A percentile compares a stretch with the other conserved stretches of the same genome.
Conservation (phyloP, 352 stramenopile species). For the Globisporangium parvum region DNA sequence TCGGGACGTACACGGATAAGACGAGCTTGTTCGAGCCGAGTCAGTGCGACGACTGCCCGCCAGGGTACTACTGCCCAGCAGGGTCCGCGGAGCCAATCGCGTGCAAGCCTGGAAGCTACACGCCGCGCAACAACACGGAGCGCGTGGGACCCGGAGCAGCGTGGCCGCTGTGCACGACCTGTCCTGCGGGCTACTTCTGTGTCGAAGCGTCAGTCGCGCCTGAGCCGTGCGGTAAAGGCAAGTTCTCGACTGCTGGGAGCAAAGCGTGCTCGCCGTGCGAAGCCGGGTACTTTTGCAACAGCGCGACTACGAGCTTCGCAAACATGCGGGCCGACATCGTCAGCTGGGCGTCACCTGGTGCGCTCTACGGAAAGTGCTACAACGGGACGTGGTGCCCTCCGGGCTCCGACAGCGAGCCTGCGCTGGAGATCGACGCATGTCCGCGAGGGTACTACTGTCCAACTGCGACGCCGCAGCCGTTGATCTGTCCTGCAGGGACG, state of each 20-base stretch:
- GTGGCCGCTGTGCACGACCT: slow-evolving; percentile 66
- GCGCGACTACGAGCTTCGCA: slow-evolving; percentile 46
- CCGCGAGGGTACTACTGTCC: slow-evolving; percentile 81
- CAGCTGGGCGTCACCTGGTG: slow-evolving; percentile 49
- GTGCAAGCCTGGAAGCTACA: slow-evolving; percentile 75
- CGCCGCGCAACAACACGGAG: slow-evolving; percentile 65
- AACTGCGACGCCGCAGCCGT: slow-evolving; percentile 44
- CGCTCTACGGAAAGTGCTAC: slow-evolving; percentile 76
- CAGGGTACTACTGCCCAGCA: slow-evolving; percentile 65
- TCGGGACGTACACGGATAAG: slow-evolving; percentile 71
- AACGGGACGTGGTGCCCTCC: slow-evolving; percentile 82
- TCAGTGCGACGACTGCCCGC: slow-evolving; percentile 76
- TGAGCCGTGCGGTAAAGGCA: slow-evolving; percentile 64
- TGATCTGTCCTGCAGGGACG: slow-evolving; percentile 80
- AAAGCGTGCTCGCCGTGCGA: slow-evolving; percentile 55
- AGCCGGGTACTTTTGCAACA: slow-evolving; percentile 79
- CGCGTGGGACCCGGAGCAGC: slow-evolving; percentile 41
- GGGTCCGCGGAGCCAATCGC: slow-evolving; percentile 54
- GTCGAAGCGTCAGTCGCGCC: slow-evolving; percentile 49
- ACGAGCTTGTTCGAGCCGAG: slow-evolving; percentile 69
- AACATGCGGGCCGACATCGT: slow-evolving; percentile 54
- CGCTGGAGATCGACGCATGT: slow-evolving; percentile 63
- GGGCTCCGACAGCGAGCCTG: slow-evolving; percentile 65
- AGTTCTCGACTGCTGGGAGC: slow-evolving; percentile 42
- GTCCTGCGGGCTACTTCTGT: slow-evolving; percentile 82